phyloP scores from a whole-genome alignment of 1,139 yeast genomes.

The Pichia sp. region DNA sequence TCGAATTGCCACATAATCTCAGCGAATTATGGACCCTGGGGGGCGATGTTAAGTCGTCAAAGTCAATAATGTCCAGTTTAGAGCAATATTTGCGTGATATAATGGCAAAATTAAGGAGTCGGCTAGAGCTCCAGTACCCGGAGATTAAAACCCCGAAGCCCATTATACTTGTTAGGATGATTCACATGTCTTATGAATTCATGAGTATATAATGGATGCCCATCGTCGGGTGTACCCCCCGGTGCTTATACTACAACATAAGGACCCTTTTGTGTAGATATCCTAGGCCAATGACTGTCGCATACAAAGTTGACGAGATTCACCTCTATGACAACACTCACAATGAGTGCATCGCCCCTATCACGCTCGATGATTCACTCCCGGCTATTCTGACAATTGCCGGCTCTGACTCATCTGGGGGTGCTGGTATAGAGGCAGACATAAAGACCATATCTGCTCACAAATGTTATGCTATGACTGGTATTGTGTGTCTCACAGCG shows the following conservation, averaged over 20 bases:
- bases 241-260: not conserved
- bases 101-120: too few relatives aligned
- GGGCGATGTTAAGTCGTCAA: too few relatives aligned
- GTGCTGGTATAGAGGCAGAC: slow-evolving; percentile 95
- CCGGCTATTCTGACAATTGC: slow-evolving; percentile 53
- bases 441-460: slow-evolving; percentile 76
- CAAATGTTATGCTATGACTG: slow-evolving; percentile 72
- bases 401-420: slow-evolving; percentile 89
- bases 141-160: too few relatives aligned
- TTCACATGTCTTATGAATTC: too few relatives aligned
- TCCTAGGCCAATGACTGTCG: not conserved
- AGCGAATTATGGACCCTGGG: too few relatives aligned
- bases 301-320: slow-evolving; percentile 1
- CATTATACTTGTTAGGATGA: too few relatives aligned
- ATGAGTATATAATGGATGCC: too few relatives aligned
- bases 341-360: slow-evolving; percentile 6
- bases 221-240: too few relatives aligned
- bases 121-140: too few relatives aligned
- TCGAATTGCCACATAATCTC: too few relatives aligned
- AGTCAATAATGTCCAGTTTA: too few relatives aligned
- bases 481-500: slow-evolving; percentile 77
- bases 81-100: too few relatives aligned
- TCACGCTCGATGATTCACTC: not conserved
- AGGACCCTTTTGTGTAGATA: not conserved
- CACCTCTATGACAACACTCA: not conserved